phyloP scores from a whole-genome alignment of 2,329 filamentous ascomycete species.

The Colletotrichum tanaceti region DNA sequence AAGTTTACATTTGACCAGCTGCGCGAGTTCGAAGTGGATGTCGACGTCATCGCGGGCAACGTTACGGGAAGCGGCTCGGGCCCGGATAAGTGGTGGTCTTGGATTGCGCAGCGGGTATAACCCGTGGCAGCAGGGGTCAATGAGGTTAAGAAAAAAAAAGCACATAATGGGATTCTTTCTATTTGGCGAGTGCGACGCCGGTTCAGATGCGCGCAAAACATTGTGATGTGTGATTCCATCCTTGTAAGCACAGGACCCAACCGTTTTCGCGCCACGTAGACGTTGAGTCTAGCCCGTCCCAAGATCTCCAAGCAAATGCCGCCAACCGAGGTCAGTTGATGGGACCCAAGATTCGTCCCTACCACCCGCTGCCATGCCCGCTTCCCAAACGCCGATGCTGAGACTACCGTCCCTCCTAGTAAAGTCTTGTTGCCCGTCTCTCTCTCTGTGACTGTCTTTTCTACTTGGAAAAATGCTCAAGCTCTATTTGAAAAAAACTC shows the following conservation, averaged over 20 bases:
- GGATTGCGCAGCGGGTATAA: slow-evolving; percentile 76
- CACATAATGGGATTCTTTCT: neutral
- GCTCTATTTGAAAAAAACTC: slow-evolving; percentile 39
- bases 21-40: slow-evolving; percentile 82
- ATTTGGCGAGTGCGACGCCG: neutral
- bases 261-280: slow-evolving; percentile 46
- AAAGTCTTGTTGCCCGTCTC: neutral
- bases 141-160: neutral
- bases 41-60: slow-evolving; percentile 83
- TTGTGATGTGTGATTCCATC: slow-evolving; percentile 17
- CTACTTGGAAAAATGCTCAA: too few species aligned
- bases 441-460: neutral
- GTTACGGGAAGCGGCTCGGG: slow-evolving; percentile 74
- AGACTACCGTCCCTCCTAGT: slow-evolving; percentile 13
- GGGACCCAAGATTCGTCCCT: slow-evolving; percentile 38
- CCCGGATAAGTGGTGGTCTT: slow-evolving; percentile 87
- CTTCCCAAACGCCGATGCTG: slow-evolving; percentile 40
- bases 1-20: slow-evolving; percentile 85
- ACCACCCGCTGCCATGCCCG: slow-evolving; percentile 28
- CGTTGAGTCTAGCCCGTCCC: slow-evolving; percentile 56
- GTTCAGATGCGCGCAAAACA: slow-evolving; percentile 14
- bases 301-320: slow-evolving; percentile 27
- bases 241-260: slow-evolving; percentile 14
- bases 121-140: neutral
- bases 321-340: slow-evolving; percentile 41